A percentile compares a stretch with the other conserved stretches of the same genome.
These are phyloP conservation scores for Jatropha multifida DNA, from an alignment of 441 rosid species.

Conservation along the genomic window DNA sequence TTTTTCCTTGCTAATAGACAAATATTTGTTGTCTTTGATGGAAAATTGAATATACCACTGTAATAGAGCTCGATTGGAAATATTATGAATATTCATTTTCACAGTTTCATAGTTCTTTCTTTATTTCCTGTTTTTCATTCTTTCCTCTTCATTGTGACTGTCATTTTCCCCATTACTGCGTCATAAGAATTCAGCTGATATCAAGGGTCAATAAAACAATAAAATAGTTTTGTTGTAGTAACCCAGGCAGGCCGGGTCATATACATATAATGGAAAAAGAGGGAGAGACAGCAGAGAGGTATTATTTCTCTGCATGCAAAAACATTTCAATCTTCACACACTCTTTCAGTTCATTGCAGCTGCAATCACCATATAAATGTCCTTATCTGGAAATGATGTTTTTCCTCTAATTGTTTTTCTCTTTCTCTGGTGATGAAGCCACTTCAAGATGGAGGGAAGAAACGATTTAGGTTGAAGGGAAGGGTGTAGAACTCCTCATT, in stretches of 20 bases:
- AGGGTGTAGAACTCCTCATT: constrained; percentile 97
- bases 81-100: no score
- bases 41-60: not conserved
- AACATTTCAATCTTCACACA: constrained; percentile 3
- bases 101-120: no score
- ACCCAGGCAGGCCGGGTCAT: constrained; percentile 12
- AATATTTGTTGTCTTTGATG: not conserved
- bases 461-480: constrained; percentile 93
- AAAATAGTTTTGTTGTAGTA: not conserved
- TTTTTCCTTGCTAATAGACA: not conserved
- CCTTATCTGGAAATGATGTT: constrained; percentile 45
- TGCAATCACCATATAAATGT: constrained; percentile 1
- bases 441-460: constrained; percentile 92
- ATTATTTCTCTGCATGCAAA: constrained; percentile 34
- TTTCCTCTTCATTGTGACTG: no score
- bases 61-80: not conserved
- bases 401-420: constrained; percentile 34
- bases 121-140: no score
- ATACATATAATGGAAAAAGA: constrained; percentile 8
- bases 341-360: constrained; percentile 11
- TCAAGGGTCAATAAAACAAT: not conserved
- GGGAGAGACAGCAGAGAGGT: not conserved
- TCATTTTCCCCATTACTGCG: no score
- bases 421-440: not conserved
- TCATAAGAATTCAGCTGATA: not conserved